Conservation (phyloP, 352 stramenopile species). For the Thalassiosira exigua region DNA sequence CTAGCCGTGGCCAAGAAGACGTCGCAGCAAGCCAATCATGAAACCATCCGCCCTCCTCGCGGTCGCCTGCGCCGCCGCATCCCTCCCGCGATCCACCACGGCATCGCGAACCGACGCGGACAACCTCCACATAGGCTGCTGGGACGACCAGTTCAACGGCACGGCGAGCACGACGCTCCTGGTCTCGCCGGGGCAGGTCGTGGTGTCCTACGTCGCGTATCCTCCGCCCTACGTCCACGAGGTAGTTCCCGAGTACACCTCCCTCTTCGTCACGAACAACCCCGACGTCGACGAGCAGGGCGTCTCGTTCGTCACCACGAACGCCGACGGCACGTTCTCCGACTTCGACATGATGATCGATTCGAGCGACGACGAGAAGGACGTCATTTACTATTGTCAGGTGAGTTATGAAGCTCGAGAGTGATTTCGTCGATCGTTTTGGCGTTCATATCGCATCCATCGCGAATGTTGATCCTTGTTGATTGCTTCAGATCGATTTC, state of each 20-base stretch:
- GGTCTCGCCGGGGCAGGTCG: not conserved
- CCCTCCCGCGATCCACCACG: no score
- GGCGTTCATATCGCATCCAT: no score
- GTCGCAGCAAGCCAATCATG: no score
- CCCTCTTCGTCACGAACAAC: not conserved
- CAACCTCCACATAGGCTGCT: conserved; percentile 8
- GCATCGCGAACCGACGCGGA: no score
- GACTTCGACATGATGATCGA: conserved; percentile 17
- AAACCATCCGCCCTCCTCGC: no score
- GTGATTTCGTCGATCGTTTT: no score
- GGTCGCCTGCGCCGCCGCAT: no score
- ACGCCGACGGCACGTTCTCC: conserved; percentile 4
- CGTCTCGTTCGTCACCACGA: no score
- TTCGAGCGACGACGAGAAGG: not conserved
- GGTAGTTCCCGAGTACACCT: conserved; percentile 6
- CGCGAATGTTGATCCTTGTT: not conserved
- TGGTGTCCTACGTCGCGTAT: not conserved
- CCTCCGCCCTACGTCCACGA: not conserved
- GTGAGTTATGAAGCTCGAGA: no score
- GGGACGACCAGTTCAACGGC: conserved; percentile 17
- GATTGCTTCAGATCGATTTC: not conserved
- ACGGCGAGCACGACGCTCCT: not conserved
- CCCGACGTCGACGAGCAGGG: no score
- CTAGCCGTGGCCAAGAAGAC: no score
- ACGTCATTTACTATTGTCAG: no score